Evolutionary conservation across 2,329 filamentous ascomycete genomes (phyloP).

Genomic region (Nigrograna mackinnonii): DNA sequence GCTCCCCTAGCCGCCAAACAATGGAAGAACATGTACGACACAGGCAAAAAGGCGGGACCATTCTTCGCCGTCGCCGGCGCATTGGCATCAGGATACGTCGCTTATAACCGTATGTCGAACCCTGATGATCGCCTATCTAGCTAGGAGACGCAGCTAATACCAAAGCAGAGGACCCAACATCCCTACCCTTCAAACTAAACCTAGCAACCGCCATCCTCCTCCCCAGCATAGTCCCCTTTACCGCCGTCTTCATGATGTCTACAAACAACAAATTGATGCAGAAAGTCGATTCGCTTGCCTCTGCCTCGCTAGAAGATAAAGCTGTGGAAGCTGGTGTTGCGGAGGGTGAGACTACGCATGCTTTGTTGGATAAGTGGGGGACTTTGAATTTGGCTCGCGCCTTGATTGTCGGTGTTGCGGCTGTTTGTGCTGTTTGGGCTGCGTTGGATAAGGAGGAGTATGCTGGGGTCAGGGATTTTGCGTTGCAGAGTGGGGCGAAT

Average conservation of each 20-base stretch:
- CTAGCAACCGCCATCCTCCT: slow-evolving; percentile 51
- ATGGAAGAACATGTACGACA: slow-evolving; percentile 52
- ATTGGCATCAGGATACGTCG: slow-evolving; percentile 51
- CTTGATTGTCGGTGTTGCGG: slow-evolving; percentile 32
- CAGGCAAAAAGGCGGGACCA: slow-evolving; percentile 45
- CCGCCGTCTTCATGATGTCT: slow-evolving; percentile 48
- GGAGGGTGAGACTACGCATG: slow-evolving; percentile 52
- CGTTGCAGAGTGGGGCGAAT: slow-evolving; percentile 16
- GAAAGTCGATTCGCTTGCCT: slow-evolving; percentile 47
- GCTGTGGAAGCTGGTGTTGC: slow-evolving; percentile 41
- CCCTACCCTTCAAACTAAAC: slow-evolving; percentile 48
- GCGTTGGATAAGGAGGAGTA: slow-evolving; percentile 28
- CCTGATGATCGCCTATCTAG: not conserved
- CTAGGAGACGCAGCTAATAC: not conserved
- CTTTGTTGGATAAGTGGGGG: slow-evolving; percentile 60
- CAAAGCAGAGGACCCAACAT: slow-evolving; percentile 22
- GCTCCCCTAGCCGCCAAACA: slow-evolving; percentile 59
- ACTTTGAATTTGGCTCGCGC: slow-evolving; percentile 54
- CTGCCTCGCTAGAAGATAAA: slow-evolving; percentile 41
- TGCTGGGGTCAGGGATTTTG: slow-evolving; percentile 12
- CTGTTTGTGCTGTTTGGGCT: slow-evolving; percentile 27
- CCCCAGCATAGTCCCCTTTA: slow-evolving; percentile 57
- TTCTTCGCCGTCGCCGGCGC: slow-evolving; percentile 45
- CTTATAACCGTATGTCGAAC: slow-evolving; percentile 41
- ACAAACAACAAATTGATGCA: slow-evolving; percentile 54